Conservation (phyloP, 768 basidiomycete species). For the Boletus rubropictus region DNA sequence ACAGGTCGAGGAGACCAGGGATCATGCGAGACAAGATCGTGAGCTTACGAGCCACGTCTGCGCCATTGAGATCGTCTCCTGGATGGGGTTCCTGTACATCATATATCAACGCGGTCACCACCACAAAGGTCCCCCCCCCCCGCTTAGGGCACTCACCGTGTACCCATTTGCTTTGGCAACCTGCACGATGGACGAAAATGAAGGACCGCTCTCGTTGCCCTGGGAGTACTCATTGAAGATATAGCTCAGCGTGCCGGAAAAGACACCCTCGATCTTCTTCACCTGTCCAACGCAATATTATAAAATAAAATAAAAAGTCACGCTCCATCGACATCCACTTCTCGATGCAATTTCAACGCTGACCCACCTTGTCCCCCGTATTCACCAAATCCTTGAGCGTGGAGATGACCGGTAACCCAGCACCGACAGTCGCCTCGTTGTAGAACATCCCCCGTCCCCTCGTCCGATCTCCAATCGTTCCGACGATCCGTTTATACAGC, state of each 20-base stretch:
- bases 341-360: neutral
- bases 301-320: neutral
- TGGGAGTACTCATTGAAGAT: constrained; percentile 97
- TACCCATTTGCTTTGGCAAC: constrained; percentile 90
- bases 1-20: constrained; percentile 40
- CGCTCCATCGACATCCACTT: neutral
- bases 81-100: constrained; percentile 89
- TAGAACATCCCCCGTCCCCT: constrained; percentile 52
- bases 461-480: constrained; percentile 25
- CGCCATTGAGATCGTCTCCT: constrained; percentile 92
- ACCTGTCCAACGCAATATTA: constrained; percentile 46
- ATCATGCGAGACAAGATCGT: constrained; percentile 89
- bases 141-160: constrained; percentile 50
- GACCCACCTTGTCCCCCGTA: constrained; percentile 82
- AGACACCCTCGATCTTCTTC: constrained; percentile 92
- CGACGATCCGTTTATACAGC: constrained; percentile 67
- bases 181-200: constrained; percentile 86
- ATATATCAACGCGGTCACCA: neutral
- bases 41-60: constrained; percentile 95
- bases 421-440: constrained; percentile 92
- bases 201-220: constrained; percentile 57
- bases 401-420: constrained; percentile 87
- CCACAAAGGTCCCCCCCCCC: neutral
- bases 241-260: constrained; percentile 96
- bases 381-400: constrained; percentile 88